Conservation (phyloP, 2,329 filamentous ascomycete species). For the Xylariaceae sp. region DNA sequence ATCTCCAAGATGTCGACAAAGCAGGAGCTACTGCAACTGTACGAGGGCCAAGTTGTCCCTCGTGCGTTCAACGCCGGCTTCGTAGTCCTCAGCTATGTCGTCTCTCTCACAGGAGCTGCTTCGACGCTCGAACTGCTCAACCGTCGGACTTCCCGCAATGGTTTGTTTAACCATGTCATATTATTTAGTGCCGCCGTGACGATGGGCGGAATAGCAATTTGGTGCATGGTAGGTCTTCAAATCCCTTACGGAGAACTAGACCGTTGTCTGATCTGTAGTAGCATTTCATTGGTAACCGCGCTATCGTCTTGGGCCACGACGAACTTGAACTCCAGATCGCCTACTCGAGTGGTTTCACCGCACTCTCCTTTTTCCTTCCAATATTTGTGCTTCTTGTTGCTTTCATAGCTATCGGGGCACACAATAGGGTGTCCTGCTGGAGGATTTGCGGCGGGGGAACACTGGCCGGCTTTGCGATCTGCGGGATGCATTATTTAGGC, state of each 20-base stretch:
- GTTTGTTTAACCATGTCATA: constrained; percentile 69
- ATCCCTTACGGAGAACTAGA: neutral
- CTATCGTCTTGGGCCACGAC: constrained; percentile 70
- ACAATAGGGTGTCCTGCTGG: constrained; percentile 58
- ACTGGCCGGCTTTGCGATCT: constrained; percentile 74
- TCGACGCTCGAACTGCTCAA: constrained; percentile 84
- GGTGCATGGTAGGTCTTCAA: constrained; percentile 61
- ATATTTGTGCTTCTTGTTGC: constrained; percentile 73
- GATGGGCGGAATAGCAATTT: constrained; percentile 76
- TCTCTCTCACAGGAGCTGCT: constrained; percentile 75
- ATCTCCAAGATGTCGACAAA: constrained; percentile 30
- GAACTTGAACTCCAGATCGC: constrained; percentile 67
- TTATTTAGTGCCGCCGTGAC: constrained; percentile 66
- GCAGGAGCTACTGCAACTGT: constrained; percentile 42
- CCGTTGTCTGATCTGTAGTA: constrained; percentile 50
- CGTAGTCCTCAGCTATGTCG: constrained; percentile 72
- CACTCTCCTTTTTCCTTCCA: constrained; percentile 78
- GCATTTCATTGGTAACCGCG: constrained; percentile 84
- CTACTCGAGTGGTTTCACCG: constrained; percentile 73
- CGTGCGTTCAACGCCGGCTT: constrained; percentile 60
- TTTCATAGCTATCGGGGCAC: constrained; percentile 69
- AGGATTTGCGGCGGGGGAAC: constrained; percentile 65
- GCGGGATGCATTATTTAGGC: constrained; percentile 87
- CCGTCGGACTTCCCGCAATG: constrained; percentile 69
- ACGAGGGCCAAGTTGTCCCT: constrained; percentile 50